Conservation (phyloP, 331 rosid species). For the Spiraea crenata region DNA sequence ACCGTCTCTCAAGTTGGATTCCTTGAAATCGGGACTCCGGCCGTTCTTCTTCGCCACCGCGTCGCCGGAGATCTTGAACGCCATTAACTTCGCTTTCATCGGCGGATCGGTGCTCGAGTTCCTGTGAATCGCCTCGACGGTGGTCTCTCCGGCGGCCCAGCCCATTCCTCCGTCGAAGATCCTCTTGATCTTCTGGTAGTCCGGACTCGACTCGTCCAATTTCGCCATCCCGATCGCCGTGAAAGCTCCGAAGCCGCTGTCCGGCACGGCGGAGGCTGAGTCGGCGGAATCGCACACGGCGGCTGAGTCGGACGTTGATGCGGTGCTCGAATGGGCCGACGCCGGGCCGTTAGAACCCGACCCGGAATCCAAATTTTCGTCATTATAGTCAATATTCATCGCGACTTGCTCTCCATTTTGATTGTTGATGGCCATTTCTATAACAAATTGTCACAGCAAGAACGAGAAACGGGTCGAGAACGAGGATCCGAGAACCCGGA, state of each 20-base stretch:
- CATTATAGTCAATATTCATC: conserved; percentile 9
- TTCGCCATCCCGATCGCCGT: conserved; percentile 24
- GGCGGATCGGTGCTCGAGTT: conserved; percentile 20
- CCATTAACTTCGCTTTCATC: conserved; percentile 29
- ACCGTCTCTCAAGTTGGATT: conserved; percentile 7
- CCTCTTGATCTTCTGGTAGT: conserved; percentile 22
- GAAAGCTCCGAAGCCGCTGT: conserved; percentile 2
- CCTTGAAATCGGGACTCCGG: conserved; percentile 33
- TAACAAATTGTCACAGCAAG: no score
- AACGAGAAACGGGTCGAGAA: no score
- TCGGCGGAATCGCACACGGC: background rate
- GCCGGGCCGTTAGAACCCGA: background rate
- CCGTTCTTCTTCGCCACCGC: conserved; percentile 45
- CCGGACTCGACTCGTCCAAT: conserved; percentile 23
- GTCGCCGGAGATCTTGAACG: conserved; percentile 32
- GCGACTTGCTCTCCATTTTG: conserved; percentile 13
- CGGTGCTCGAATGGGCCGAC: no score
- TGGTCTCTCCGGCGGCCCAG: background rate
- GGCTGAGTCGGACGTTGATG: no score
- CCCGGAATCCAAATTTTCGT: conserved; percentile 12
- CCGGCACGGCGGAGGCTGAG: background rate
- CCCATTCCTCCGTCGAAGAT: conserved; percentile 24
- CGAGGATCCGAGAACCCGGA: no score
- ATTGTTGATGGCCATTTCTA: background rate
- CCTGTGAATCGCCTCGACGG: conserved; percentile 39